These are phyloP conservation scores for Haematococcus sp. DNA, from an alignment of 139 green algal species.

Conservation along the genomic window DNA sequence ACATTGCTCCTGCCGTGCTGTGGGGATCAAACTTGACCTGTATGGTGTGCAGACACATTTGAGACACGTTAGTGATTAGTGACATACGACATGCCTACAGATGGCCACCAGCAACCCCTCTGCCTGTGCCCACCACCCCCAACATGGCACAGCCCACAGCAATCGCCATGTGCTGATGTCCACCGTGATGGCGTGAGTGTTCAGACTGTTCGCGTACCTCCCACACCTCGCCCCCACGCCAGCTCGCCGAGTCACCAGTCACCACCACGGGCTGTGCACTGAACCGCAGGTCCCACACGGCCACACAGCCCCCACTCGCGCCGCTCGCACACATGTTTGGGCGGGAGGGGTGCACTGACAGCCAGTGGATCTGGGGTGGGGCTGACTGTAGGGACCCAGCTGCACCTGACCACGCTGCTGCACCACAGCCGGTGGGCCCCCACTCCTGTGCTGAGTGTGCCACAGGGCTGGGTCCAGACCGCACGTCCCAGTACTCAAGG, in stretches of 20 bases:
- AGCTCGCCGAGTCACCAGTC: background rate
- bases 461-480: conserved; percentile 21
- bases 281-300: conserved; percentile 63
- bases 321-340: conserved; percentile 54
- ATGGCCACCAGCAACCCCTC: too few species aligned
- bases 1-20: background rate
- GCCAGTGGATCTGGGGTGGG: conserved; percentile 25
- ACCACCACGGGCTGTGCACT: conserved; percentile 13
- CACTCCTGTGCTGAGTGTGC: conserved; percentile 24
- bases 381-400: background rate
- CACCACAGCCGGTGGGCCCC: conserved; percentile 36
- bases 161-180: background rate
- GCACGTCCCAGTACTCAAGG: conserved; percentile 53
- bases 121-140: too few species aligned
- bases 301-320: conserved; percentile 31
- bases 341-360: conserved; percentile 52
- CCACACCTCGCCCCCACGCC: conserved; percentile 31
- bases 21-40: conserved; percentile 33
- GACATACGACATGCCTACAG: too few species aligned
- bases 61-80: too few species aligned
- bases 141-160: background rate
- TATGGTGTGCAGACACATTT: too few species aligned
- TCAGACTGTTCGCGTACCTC: conserved; percentile 35
- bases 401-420: background rate
- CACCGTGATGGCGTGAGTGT: too few species aligned